phyloP scores from a whole-genome alignment of 306 rosid species.

The Hylodesmum podocarpum region DNA sequence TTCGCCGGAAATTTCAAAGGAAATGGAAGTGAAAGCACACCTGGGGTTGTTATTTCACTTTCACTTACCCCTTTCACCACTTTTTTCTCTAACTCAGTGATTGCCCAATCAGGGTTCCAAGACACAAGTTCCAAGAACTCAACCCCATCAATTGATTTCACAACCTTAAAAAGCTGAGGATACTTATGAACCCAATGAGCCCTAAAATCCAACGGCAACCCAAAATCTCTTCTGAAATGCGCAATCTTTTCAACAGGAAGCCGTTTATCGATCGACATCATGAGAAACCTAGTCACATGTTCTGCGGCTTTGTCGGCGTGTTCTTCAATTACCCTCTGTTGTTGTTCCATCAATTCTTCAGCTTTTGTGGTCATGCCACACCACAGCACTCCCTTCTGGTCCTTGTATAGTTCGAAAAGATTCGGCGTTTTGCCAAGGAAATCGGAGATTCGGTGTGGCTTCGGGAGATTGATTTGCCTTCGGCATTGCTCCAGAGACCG shows the following conservation, averaged over 20 bases:
- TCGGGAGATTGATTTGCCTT: conserved; percentile 69
- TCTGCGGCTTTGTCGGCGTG: conserved; percentile 67
- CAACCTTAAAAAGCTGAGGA: conserved; percentile 59
- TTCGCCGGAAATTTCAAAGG: conserved; percentile 75
- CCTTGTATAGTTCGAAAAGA: conserved; percentile 62
- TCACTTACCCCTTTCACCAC: conserved; percentile 28
- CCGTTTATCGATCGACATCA: conserved; percentile 60
- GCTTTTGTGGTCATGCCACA: conserved; percentile 67
- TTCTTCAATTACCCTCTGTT: conserved; percentile 42
- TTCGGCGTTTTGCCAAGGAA: conserved; percentile 67
- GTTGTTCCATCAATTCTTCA: conserved; percentile 58
- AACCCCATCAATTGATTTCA: conserved; percentile 45
- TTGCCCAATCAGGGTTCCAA: conserved; percentile 82
- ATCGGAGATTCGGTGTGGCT: conserved; percentile 69
- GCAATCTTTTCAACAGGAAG: conserved; percentile 59
- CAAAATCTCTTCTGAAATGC: conserved; percentile 45
- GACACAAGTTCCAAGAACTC: conserved; percentile 77
- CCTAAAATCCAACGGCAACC: conserved; percentile 42
- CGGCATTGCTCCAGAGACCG: conserved; percentile 55
- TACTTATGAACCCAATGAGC: conserved; percentile 64
- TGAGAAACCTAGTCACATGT: conserved; percentile 63
- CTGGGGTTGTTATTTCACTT: conserved; percentile 8
- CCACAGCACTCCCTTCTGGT: conserved; percentile 57
- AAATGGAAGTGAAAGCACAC: conserved; percentile 50
- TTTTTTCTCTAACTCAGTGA: conserved; percentile 83